phyloP scores from a whole-genome alignment of 148 eudicot species.

The Cornus florida region DNA sequence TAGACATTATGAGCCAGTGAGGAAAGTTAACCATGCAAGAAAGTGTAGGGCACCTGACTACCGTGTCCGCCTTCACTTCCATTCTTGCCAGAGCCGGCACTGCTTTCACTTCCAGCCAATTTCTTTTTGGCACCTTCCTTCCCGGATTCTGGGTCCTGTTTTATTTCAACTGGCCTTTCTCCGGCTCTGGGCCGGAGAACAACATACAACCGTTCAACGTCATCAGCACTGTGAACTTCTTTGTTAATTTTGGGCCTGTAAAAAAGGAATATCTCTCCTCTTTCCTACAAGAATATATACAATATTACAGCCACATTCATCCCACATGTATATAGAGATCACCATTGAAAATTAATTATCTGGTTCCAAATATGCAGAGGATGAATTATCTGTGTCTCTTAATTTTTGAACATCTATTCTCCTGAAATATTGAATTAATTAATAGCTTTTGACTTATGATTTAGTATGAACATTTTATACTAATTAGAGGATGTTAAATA shows the following conservation, averaged over 20 bases:
- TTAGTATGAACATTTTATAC: no score
- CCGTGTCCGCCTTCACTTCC: conserved; percentile 46
- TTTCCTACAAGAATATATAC: conserved; percentile 43
- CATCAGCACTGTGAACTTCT: conserved; percentile 56
- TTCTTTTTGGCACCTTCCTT: conserved; percentile 34
- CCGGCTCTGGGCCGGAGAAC: conserved; percentile 68
- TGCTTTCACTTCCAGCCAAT: neutral
- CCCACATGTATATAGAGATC: no score
- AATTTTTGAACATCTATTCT: no score
- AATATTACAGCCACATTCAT: no score
- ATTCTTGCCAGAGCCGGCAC: neutral
- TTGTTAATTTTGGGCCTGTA: conserved; percentile 72
- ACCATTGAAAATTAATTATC: no score
- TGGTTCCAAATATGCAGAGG: no score
- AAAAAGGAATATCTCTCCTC: conserved; percentile 84
- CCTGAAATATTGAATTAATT: no score
- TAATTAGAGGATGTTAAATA: no score
- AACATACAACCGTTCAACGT: conserved; percentile 68
- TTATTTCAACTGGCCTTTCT: conserved; percentile 35
- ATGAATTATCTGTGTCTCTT: no score
- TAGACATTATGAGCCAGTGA: no score
- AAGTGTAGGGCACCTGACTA: conserved; percentile 14
- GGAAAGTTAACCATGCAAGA: no score
- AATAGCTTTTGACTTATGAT: no score
- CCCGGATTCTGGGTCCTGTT: conserved; percentile 48